Percentiles rank a stretch among this genome's conserved stretches.
Conservation (phyloP, 2,329 filamentous ascomycete species). For the Claviceps monticola region DNA sequence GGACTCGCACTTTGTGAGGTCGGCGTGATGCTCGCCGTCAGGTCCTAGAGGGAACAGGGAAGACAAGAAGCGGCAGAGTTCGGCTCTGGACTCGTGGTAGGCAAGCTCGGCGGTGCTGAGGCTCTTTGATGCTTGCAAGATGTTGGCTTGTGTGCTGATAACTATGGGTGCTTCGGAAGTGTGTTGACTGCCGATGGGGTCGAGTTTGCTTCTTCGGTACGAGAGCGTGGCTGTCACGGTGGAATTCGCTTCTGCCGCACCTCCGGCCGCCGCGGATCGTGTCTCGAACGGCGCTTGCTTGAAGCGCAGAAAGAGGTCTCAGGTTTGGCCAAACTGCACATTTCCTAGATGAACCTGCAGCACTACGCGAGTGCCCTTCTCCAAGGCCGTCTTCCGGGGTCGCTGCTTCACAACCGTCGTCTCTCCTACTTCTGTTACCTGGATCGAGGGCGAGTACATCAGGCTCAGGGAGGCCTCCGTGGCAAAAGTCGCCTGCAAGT, state of each 20-base stretch:
- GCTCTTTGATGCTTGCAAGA: conserved; percentile 2
- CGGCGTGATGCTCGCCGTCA: conserved; percentile 7
- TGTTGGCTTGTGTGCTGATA: not conserved
- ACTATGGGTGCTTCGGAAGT: not conserved
- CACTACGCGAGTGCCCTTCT: not conserved
- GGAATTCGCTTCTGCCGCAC: not conserved
- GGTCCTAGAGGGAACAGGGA: conserved; percentile 24
- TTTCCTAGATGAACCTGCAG: conserved; percentile 23
- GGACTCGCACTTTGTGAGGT: conserved; percentile 11
- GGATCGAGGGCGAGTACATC: conserved; percentile 21
- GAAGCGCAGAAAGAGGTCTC: conserved; percentile 36
- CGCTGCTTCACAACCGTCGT: not conserved
- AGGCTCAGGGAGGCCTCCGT: conserved; percentile 30
- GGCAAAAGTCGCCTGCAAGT: conserved; percentile 45
- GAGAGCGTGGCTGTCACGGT: not conserved
- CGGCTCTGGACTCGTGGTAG: conserved; percentile 38
- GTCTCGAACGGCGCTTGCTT: conserved; percentile 2
- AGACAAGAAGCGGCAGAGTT: conserved; percentile 35
- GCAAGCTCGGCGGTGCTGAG: conserved; percentile 23
- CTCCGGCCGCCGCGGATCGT: not conserved
- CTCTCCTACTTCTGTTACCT: conserved; percentile 18
- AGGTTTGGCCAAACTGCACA: conserved; percentile 46
- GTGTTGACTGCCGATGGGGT: too few relatives aligned
- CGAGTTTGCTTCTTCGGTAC: not conserved
- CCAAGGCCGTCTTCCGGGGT: not conserved